A percentile compares a stretch with the other conserved stretches of the same genome.
phyloP scores from a whole-genome alignment of 2,329 filamentous ascomycete genomes.

The Sordariomycetes sp. region DNA sequence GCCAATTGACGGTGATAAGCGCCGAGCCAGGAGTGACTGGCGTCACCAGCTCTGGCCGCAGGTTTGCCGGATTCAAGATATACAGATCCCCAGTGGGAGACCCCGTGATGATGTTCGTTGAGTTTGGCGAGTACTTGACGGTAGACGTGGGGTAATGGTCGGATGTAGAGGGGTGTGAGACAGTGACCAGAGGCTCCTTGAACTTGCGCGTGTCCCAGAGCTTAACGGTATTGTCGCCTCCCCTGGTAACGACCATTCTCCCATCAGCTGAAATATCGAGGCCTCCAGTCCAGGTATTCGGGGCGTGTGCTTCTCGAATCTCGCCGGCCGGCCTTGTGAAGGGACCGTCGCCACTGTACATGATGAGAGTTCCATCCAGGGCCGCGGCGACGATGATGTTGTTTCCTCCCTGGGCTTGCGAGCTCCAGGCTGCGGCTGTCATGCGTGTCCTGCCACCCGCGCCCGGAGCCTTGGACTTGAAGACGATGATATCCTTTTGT shows the following conservation, averaged over 20 bases:
- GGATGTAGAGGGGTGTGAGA: conserved; percentile 69
- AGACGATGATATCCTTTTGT: conserved; percentile 88
- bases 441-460: conserved; percentile 85
- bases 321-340: conserved; percentile 73
- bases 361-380: conserved; percentile 76
- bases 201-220: conserved; percentile 96
- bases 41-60: conserved; percentile 73
- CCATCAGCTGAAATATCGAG: conserved; percentile 86
- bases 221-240: conserved; percentile 87
- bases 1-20: conserved; percentile 79
- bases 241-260: conserved; percentile 77
- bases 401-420: conserved; percentile 59
- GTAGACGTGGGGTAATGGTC: conserved; percentile 73
- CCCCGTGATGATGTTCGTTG: conserved; percentile 76
- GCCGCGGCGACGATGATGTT: conserved; percentile 72
- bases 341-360: conserved; percentile 86
- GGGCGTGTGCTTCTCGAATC: conserved; percentile 68
- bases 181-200: conserved; percentile 72
- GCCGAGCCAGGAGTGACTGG: conserved; percentile 77
- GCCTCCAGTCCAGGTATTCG: conserved; percentile 82
- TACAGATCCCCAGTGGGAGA: conserved; percentile 77
- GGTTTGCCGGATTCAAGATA: conserved; percentile 85
- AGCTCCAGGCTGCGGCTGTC: conserved; percentile 83
- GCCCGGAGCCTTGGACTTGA: conserved; percentile 84
- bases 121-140: conserved; percentile 79